Conservation (phyloP, 257 asterid genomes). For the Catharanthus roseus region DNA sequence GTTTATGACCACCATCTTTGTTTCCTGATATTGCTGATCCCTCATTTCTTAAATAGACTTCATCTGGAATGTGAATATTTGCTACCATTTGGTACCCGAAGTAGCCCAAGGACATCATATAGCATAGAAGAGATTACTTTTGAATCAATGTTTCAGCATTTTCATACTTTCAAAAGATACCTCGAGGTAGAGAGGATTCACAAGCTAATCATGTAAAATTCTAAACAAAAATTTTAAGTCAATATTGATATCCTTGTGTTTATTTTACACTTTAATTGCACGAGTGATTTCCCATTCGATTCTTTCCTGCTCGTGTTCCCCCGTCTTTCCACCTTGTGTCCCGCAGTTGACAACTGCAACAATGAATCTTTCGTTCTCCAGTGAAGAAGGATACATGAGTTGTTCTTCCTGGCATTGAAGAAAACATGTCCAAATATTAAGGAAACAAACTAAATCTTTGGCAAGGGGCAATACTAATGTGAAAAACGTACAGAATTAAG, state of each 20-base stretch:
- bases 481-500: too few species aligned
- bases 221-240: too few species aligned
- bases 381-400: conserved; percentile 71
- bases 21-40: neutral
- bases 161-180: too few species aligned
- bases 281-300: conserved; percentile 76
- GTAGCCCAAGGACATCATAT: too few species aligned
- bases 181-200: too few species aligned
- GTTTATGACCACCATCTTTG: neutral
- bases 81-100: neutral
- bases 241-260: neutral
- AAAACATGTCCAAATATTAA: neutral
- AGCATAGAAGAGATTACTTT: too few species aligned
- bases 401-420: conserved; percentile 67
- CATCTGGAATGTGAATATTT: too few species aligned
- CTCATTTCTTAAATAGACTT: neutral
- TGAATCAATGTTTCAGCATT: too few species aligned
- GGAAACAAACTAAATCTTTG: too few species aligned
- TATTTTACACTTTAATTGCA: conserved; percentile 41
- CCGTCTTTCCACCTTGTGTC: conserved; percentile 20
- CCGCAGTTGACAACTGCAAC: conserved; percentile 59
- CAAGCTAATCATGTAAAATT: too few species aligned
- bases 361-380: conserved; percentile 60
- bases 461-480: too few species aligned
- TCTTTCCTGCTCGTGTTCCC: conserved; percentile 21